These are phyloP conservation scores for Acacia melanoxylon DNA, from an alignment of 306 rosid genomes.

Conservation along the genomic window DNA sequence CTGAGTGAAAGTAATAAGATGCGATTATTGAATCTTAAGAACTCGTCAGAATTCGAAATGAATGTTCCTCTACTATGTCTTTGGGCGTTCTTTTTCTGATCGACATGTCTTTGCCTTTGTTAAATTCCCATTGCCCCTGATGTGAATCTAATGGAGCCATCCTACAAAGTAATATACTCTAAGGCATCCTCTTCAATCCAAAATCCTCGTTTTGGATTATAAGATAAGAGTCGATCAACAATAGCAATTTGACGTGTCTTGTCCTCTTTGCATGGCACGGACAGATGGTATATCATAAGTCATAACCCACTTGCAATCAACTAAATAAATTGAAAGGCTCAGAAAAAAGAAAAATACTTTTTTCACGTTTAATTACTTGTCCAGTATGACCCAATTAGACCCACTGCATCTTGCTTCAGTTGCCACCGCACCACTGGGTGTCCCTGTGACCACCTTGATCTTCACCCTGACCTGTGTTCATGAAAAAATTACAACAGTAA, in stretches of 20 bases:
- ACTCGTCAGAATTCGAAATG: neutral
- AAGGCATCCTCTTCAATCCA: neutral
- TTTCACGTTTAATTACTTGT: slow-evolving; percentile 84
- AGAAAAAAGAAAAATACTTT: slow-evolving; percentile 70
- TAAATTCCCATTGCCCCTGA: neutral
- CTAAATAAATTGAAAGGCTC: slow-evolving; percentile 45
- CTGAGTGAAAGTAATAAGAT: slow-evolving; percentile 2
- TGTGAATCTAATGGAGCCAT: neutral
- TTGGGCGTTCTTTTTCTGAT: neutral
- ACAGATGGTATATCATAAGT: slow-evolving; percentile 1
- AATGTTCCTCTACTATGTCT: neutral
- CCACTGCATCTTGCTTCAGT: slow-evolving; percentile 86
- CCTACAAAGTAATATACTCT: neutral
- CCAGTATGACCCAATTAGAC: slow-evolving; percentile 96
- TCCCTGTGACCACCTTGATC: slow-evolving; percentile 77
- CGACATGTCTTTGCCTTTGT: neutral
- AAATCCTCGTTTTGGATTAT: neutral
- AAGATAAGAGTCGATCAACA: neutral
- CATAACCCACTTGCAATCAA: slow-evolving; percentile 27
- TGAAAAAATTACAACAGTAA: neutral
- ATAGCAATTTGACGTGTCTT: neutral
- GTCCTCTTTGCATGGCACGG: neutral
- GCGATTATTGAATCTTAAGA: slow-evolving; percentile 19
- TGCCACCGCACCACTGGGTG: slow-evolving; percentile 80
- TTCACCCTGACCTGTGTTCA: slow-evolving; percentile 79